A percentile compares a stretch with the other conserved stretches of the same genome.
Conservation (phyloP, 2,329 filamentous ascomycete genomes). For the Penicillium janthinellum region DNA sequence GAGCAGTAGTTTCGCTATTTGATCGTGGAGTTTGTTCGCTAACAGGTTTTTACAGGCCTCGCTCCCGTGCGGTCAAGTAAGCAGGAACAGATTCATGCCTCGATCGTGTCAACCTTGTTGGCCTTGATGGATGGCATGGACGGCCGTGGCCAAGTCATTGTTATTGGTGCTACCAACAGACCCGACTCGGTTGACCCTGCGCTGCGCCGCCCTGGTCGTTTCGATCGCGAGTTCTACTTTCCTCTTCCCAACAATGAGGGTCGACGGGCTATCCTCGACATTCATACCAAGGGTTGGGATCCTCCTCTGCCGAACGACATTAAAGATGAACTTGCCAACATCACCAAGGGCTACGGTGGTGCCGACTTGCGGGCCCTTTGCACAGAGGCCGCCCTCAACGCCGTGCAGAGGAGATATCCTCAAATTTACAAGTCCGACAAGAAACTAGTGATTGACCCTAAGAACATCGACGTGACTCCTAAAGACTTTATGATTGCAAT, state of each 20-base stretch:
- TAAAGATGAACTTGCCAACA: constrained; percentile 76
- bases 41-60: constrained; percentile 51
- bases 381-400: constrained; percentile 93
- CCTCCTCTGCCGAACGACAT: constrained; percentile 71
- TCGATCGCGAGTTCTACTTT: constrained; percentile 98
- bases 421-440: constrained; percentile 92
- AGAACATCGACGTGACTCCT: constrained; percentile 80
- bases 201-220: constrained; percentile 88
- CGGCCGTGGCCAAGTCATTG: constrained; percentile 95
- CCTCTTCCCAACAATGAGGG: constrained; percentile 81
- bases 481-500: constrained; percentile 97
- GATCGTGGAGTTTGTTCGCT: constrained; percentile 3
- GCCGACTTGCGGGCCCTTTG: constrained; percentile 91
- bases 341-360: constrained; percentile 96
- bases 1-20: constrained; percentile 30
- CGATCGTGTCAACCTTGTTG: constrained; percentile 91
- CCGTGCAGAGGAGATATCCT: constrained; percentile 91
- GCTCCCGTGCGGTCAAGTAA: constrained; percentile 96
- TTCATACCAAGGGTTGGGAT: constrained; percentile 94
- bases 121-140: constrained; percentile 98
- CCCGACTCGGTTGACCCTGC: constrained; percentile 96
- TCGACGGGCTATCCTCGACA: constrained; percentile 84
- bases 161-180: constrained; percentile 97
- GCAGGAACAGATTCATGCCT: constrained; percentile 97
- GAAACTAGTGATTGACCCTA: constrained; percentile 84